Evolutionary conservation across 129 eudicot species (phyloP), one percentile per base, ranked within the genome.

Genomic region (Solidago caesia): DNA sequence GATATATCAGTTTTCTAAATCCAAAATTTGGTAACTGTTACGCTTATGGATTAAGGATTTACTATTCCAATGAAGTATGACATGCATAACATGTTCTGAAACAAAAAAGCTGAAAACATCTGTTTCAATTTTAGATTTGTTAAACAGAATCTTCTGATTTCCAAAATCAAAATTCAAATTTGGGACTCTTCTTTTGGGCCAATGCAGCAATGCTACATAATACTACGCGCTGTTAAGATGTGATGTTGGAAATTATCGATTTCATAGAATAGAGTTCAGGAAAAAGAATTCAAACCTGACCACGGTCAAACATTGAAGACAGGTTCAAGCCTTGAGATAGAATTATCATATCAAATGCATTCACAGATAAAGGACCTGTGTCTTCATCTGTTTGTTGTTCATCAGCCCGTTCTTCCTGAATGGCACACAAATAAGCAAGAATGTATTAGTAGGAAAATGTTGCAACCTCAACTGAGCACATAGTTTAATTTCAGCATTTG

Each of bases 281-380:
- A 63, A 53, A 61, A 59, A 67, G 53, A 62, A 41, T 16, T 71
- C 72, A 68, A 85, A 95, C 99, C 96, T 91, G 87, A 59, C 90
- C 77, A 53, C 96, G 91, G 78, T 95, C 94, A 81, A 95, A 95
- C 81, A 95, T 64, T 12, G 96, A 83, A 46, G 96, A 85, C 65
- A 95, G 86, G 78, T 95, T 91, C 57, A 95, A 73, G 48, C 99
- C 99, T 81, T 95, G 97, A 68, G 99, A 95, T 5, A 95, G 87
- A 68, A 87, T 87, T 77, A 95, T 91, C 83, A 95, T 84, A 83
- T 95, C 97, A 55, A 95, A 95, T 71, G 99, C 99, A 85, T 91
- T 95, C 15, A 95, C 94, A 59, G 81, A 77, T 77, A 95, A 78
- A 16, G 99, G 99, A 63, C 92, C 96, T 10, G 79, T 73, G 75